phyloP scores from a whole-genome alignment of 768 basidiomycete species.

The Pisolithus sp. region DNA sequence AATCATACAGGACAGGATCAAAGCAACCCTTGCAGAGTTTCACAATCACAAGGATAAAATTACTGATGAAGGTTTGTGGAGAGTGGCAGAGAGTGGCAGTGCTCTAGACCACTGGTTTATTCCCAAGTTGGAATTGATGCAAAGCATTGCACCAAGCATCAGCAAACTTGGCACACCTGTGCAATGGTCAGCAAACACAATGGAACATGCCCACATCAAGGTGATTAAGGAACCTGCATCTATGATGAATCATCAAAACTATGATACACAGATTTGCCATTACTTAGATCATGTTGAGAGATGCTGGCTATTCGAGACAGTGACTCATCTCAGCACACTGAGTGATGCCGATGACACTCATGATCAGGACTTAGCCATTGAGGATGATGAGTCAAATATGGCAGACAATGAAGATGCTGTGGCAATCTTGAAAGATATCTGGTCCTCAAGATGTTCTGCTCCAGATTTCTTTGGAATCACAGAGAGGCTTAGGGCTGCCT shows the following conservation, averaged over 20 bases:
- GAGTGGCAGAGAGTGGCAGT: slow-evolving; percentile 13
- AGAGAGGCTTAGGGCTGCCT: background rate
- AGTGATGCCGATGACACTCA: slow-evolving; percentile 7
- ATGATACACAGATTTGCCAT: slow-evolving; percentile 27
- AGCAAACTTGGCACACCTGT: slow-evolving; percentile 20
- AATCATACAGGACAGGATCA: slow-evolving; percentile 9
- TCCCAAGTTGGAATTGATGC: slow-evolving; percentile 37
- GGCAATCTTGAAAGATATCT: background rate
- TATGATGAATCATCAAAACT: slow-evolving; percentile 21
- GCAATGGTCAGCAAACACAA: slow-evolving; percentile 17
- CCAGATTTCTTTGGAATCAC: slow-evolving; percentile 1
- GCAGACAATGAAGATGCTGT: background rate
- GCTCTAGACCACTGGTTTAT: slow-evolving; percentile 33
- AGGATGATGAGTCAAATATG: slow-evolving; percentile 5
- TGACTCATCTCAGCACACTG: background rate
- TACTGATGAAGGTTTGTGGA: slow-evolving; percentile 20
- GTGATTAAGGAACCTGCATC: slow-evolving; percentile 21
- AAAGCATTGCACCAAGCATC: slow-evolving; percentile 28
- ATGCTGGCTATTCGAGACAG: slow-evolving; percentile 20
- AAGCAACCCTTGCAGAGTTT: slow-evolving; percentile 21
- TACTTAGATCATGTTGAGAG: slow-evolving; percentile 29
- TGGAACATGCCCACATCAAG: slow-evolving; percentile 23
- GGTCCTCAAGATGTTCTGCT: background rate
- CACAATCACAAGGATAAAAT: slow-evolving; percentile 32
- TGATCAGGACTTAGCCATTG: slow-evolving; percentile 5